phyloP scores from a whole-genome alignment of 2,329 filamentous ascomycete genomes.

The Talaromyces sp. region DNA sequence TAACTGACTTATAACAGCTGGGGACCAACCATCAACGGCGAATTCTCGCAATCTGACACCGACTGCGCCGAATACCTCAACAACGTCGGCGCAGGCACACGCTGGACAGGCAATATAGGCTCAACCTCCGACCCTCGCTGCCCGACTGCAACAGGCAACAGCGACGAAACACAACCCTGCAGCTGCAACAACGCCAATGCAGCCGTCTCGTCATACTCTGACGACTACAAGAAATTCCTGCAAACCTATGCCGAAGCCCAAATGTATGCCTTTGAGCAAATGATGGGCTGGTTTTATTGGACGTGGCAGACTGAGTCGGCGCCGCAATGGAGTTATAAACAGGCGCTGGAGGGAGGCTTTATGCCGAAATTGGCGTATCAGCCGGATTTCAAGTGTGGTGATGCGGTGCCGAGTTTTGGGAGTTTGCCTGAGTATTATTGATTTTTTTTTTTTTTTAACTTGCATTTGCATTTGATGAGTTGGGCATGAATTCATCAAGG shows the following conservation, averaged over 20 bases:
- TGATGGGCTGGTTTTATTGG: constrained; percentile 99
- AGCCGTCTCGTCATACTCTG: constrained; percentile 61
- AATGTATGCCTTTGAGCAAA: constrained; percentile 88
- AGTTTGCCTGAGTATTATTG: constrained; percentile 41
- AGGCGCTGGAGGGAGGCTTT: constrained; percentile 66
- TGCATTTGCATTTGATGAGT: not conserved
- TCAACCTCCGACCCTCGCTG: constrained; percentile 58
- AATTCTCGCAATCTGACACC: constrained; percentile 97
- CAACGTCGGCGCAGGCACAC: constrained; percentile 79
- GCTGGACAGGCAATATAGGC: constrained; percentile 67
- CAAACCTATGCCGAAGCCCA: constrained; percentile 90
- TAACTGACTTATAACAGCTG: constrained; percentile 45
- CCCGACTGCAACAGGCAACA: constrained; percentile 52
- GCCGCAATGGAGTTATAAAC: constrained; percentile 71
- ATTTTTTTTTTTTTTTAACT: constrained; percentile 10
- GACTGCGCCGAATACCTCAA: constrained; percentile 86
- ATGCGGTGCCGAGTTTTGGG: constrained; percentile 40
- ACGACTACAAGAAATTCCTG: constrained; percentile 77
- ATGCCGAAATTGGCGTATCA: constrained; percentile 70
- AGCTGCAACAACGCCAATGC: constrained; percentile 72
- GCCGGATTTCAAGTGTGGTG: constrained; percentile 62
- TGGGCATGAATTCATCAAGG: not conserved
- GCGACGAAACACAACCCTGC: constrained; percentile 52
- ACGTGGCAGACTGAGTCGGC: constrained; percentile 89
- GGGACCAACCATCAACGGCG: constrained; percentile 88